Base-by-base conservation (phyloP, 768 basidiomycete species). In the Podaxis sp. region DNA sequence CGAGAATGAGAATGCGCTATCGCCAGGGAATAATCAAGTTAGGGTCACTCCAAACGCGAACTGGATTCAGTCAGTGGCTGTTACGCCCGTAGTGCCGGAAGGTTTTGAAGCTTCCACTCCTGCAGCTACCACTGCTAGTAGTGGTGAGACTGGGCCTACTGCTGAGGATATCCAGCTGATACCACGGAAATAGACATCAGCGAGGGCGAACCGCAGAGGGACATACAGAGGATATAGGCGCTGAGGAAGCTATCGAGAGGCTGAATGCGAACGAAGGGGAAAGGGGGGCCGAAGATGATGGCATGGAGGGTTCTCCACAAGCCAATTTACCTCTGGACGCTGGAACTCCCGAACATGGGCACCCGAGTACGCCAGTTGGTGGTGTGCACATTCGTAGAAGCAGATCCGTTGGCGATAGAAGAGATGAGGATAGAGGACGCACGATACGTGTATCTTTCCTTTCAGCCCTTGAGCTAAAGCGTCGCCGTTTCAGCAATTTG, bases 161-260 rank as follows among this genome's bases (percentile, higher is more conserved):
- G 79, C 78, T 53, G 82, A 82, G 51, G 82, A 79, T 30, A 55
- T 65, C 5, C 66, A 22, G 17, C 20, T 38, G 4, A 28, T 28
- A 17, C 36, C n/a, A n/a, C n/a, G n/a, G n/a, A n/a, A 56, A 26
- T 36, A 46, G 28, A 44, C 63, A 40, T 50, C n/a, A 22, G 22
- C 26, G 11, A 46, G 20, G 13, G 13, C 3, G 15, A n/a, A 24
- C 36, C 63, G 61, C 22, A 41, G 68, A 60, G 33, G 57, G 44
- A 36, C 57, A n/a, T n/a, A 68, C 65, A 56, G 50, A 57, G 17
- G 51, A 11, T 38, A 49, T n/a, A 11, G n/a, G 11, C 38, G 7
- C 28, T 28, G 28, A 28, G 28, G 65, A 62, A 17, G 61, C 40
- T 22, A 40, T 37, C 3, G 71, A 73, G 28, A 78, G 77, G 6